A percentile compares a stretch with the other conserved stretches of the same genome.
Evolutionary conservation across 768 basidiomycete species (phyloP).

Genomic region (Podaxis sp.): DNA sequence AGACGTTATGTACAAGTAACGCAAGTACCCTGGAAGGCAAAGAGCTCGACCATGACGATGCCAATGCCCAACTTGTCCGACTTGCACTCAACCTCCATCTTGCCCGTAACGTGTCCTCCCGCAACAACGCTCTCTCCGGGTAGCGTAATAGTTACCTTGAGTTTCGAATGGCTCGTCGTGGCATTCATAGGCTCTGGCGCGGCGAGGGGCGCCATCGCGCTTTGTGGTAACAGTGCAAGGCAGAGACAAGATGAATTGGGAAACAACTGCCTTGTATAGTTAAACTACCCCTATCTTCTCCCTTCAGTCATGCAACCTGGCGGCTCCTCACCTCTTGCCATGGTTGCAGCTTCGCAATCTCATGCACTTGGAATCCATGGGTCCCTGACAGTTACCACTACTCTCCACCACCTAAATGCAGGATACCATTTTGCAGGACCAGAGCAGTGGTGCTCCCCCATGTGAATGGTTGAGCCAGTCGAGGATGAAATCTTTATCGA

Average conservation of each 20-base stretch:
- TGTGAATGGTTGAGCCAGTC: constrained; percentile 84
- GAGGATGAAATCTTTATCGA: constrained; percentile 98
- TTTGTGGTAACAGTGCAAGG: background rate
- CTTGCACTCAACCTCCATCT: constrained; percentile 78
- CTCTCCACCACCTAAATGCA: background rate
- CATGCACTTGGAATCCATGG: constrained; percentile 96
- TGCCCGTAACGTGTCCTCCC: constrained; percentile 66
- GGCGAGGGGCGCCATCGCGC: constrained; percentile 14
- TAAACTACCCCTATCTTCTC: background rate
- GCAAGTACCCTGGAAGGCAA: constrained; percentile 64
- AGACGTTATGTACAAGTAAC: background rate
- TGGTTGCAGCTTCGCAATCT: constrained; percentile 87
- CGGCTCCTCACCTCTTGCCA: constrained; percentile 97
- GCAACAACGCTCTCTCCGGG: constrained; percentile 64
- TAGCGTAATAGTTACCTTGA: constrained; percentile 64
- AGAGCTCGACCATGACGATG: constrained; percentile 75
- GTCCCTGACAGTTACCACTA: constrained; percentile 88
- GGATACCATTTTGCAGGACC: background rate
- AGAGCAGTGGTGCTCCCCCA: background rate
- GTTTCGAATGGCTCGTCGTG: constrained; percentile 74
- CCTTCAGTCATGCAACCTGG: constrained; percentile 37
- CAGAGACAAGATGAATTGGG: background rate
- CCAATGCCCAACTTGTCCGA: constrained; percentile 76
- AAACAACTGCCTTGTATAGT: background rate
- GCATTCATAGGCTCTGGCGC: constrained; percentile 74